Conservation (phyloP, 148 eudicot genomes). For the Rhododendron williamsianum region DNA sequence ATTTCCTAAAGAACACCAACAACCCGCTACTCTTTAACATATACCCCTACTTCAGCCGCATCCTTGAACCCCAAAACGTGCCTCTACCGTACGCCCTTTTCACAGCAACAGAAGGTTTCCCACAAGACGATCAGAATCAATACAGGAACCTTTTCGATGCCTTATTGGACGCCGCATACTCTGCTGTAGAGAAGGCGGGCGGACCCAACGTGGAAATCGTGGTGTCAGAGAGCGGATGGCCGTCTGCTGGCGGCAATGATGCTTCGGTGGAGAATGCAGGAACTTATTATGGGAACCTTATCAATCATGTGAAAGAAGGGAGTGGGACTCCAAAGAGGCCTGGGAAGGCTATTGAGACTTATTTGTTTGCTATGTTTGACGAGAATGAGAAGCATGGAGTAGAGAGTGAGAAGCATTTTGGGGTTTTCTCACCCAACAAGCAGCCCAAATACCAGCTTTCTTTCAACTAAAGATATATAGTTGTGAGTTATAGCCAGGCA, state of each 20-base stretch:
- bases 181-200: neutral
- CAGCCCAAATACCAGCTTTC: neutral
- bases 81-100: neutral
- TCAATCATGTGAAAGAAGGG: neutral
- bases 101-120: neutral
- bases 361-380: neutral
- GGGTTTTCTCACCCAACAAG: neutral
- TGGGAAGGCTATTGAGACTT: neutral
- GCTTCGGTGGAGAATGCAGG: neutral
- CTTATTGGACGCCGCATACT: neutral
- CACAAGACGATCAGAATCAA: neutral
- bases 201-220: neutral
- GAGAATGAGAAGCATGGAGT: neutral
- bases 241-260: neutral
- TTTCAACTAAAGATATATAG: neutral
- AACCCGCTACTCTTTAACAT: no score
- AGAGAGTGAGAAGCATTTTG: neutral
- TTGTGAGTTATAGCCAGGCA: neutral
- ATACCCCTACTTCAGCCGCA: neutral
- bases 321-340: neutral
- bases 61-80: neutral
- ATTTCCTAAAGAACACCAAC: no score
- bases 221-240: conserved; percentile 10
- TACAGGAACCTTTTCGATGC: neutral
- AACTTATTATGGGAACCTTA: neutral